A percentile compares a stretch with the other conserved stretches of the same genome.
These are phyloP conservation scores for Athelia sp. DNA, from an alignment of 1,284 basidiomycete species.

Conservation along the genomic window DNA sequence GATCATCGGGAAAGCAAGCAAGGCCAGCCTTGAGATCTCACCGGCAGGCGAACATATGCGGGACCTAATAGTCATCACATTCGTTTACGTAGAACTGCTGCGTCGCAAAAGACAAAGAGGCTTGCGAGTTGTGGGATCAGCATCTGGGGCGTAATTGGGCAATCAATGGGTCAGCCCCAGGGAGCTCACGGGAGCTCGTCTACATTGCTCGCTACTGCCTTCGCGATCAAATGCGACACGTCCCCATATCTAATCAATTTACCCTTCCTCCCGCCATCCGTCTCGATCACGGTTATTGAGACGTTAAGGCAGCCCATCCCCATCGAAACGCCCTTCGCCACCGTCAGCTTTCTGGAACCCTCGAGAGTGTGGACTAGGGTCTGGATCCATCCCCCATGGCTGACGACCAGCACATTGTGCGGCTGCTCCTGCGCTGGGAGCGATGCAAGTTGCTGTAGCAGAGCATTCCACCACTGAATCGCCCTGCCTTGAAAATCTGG, in stretches of 20 bases:
- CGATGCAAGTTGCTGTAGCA: conserved; percentile 34
- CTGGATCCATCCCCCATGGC: conserved; percentile 62
- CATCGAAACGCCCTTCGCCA: conserved; percentile 36
- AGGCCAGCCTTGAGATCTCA: conserved; percentile 1
- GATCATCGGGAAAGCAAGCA: background rate
- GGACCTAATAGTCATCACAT: conserved; percentile 7
- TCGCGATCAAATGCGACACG: conserved; percentile 42
- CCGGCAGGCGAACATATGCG: conserved; percentile 2
- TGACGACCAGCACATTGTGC: conserved; percentile 50
- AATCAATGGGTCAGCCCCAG: background rate
- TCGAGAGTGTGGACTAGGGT: conserved; percentile 44
- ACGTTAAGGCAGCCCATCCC: conserved; percentile 47
- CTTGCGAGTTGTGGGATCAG: background rate
- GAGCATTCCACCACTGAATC: conserved; percentile 54
- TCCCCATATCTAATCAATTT: conserved; percentile 49
- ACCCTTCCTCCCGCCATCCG: conserved; percentile 35
- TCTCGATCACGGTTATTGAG: conserved; percentile 55
- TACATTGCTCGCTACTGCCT: conserved; percentile 40
- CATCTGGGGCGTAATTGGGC: background rate
- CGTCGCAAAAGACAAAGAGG: background rate
- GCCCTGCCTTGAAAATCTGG: conserved; percentile 37
- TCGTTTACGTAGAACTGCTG: conserved; percentile 6
- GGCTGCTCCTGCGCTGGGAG: conserved; percentile 17
- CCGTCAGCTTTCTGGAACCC: conserved; percentile 30
- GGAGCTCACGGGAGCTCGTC: conserved; percentile 33